Conservation (phyloP, 2,329 filamentous ascomycete genomes). For the Paramyrothecium roridum region DNA sequence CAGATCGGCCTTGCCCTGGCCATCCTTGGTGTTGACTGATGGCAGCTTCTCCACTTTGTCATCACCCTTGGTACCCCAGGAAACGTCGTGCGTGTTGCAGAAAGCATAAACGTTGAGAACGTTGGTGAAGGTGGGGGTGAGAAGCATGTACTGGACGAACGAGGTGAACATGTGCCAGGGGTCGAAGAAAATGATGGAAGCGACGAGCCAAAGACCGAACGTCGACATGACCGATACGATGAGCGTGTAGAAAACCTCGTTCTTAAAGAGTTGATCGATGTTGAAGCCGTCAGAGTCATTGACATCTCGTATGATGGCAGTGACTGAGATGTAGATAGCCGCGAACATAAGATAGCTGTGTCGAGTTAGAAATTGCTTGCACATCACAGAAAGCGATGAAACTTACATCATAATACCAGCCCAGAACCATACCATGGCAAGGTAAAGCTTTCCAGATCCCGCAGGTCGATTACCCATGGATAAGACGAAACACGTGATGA, state of each 20-base stretch:
- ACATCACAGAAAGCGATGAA: background rate
- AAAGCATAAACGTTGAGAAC: constrained; percentile 99
- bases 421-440: constrained; percentile 99
- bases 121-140: constrained; percentile 96
- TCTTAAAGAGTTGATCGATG: constrained; percentile 73
- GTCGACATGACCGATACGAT: constrained; percentile 91
- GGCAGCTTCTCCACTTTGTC: constrained; percentile 91
- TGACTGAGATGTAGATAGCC: constrained; percentile 89
- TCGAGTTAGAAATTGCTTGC: constrained; percentile 14
- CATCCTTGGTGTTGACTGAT: constrained; percentile 84
- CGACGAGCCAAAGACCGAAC: constrained; percentile 88
- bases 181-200: constrained; percentile 92
- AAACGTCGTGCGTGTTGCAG: constrained; percentile 98
- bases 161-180: constrained; percentile 99
- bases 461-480: constrained; percentile 92
- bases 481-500: constrained; percentile 93
- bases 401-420: constrained; percentile 85
- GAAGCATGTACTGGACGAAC: constrained; percentile 88
- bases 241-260: constrained; percentile 86
- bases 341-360: constrained; percentile 85
- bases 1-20: constrained; percentile 87
- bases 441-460: constrained; percentile 90
- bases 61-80: constrained; percentile 98
- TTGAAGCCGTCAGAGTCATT: constrained; percentile 59
- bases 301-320: constrained; percentile 73